Evolutionary conservation across 2,329 filamentous ascomycete species (phyloP).

Genomic region (Neodidymelliopsis sp.): DNA sequence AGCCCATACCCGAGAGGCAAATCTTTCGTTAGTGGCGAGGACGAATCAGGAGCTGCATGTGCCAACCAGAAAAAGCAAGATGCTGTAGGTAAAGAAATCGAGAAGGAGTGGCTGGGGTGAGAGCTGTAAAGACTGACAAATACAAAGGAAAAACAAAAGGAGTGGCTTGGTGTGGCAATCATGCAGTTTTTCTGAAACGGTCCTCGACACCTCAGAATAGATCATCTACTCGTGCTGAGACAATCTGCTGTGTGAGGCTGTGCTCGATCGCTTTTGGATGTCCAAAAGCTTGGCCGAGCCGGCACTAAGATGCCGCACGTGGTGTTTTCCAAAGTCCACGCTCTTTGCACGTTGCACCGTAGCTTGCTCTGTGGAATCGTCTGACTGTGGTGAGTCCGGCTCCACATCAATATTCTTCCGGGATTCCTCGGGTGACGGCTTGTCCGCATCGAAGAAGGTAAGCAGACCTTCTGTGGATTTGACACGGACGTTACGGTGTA

Average conservation of each 20-base stretch:
- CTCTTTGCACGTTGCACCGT: conserved; percentile 71
- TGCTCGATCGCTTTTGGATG: conserved; percentile 54
- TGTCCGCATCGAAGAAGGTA: conserved; percentile 56
- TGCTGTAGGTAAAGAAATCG: conserved; percentile 32
- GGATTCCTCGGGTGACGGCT: conserved; percentile 33
- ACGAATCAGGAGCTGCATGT: conserved; percentile 23
- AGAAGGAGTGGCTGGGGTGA: conserved; percentile 37
- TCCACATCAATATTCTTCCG: conserved; percentile 43
- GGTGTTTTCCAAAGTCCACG: conserved; percentile 70
- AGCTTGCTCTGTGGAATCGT: conserved; percentile 34
- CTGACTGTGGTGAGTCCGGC: conserved; percentile 41
- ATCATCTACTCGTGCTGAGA: conserved; percentile 32
- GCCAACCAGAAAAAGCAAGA: conserved; percentile 29
- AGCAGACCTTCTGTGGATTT: conserved; percentile 69
- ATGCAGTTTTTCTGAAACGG: conserved; percentile 26
- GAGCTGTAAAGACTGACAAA: conserved; percentile 36
- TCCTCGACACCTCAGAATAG: conserved; percentile 23
- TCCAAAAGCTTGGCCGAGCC: conserved; percentile 80
- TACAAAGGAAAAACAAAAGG: conserved; percentile 49
- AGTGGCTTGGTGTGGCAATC: conserved; percentile 44
- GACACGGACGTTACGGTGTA: conserved; percentile 65
- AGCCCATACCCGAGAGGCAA: not conserved
- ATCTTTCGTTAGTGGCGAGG: not conserved
- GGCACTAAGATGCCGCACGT: conserved; percentile 76
- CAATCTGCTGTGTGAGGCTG: conserved; percentile 34